Base-by-base conservation (phyloP, 2,329 filamentous ascomycete species). In the Lachnellula hyalina region DNA sequence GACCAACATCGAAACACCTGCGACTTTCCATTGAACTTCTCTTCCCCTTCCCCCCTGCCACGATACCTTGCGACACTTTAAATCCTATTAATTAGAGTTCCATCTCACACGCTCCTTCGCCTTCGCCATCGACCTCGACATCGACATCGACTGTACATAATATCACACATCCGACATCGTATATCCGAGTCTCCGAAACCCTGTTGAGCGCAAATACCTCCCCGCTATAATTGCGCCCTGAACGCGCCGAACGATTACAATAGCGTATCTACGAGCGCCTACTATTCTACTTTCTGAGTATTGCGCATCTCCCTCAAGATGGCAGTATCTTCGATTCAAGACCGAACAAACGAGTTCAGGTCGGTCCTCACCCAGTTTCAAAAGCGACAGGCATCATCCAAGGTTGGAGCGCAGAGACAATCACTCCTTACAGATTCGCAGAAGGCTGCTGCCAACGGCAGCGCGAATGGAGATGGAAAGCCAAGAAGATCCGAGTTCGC, bases 291-390 rank as follows among this genome's bases (percentile, higher is more conserved):
- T 35, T 8, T 14, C 14, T 17, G 15, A 11, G 6, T 32, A 44
- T 19, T 51, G 34, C n/a, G 25, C 48, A 41, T 48, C 38, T 32
- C 49, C 14, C n/a, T 40, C 69, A 70, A 58, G 50, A 86, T 86
- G 83, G 82, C 82, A 54, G 78, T 84, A 68, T 71, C 79, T 57
- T 93, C 91, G 50, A 96, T 97, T 72, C 94, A 99, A 78, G 94
- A 99, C 77, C 90, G 94, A 69, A 99, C 94, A 55, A 82, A 85
- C 69, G 94, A 99, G 79, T 99, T 99, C 80, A 87, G 86, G 71
- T 89, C 91, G 61, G 95, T 97, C 67, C 83, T 97, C 59, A 79
- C 83, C 46, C 90, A 96, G 70, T 89, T 90, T 50, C 90, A 96
- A 74, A 88, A 86, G 68, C 83, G 86, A 61, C 85, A 94, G 67